Conservation (phyloP, 1,139 yeast genomes). For the Pichia inconspicua region DNA sequence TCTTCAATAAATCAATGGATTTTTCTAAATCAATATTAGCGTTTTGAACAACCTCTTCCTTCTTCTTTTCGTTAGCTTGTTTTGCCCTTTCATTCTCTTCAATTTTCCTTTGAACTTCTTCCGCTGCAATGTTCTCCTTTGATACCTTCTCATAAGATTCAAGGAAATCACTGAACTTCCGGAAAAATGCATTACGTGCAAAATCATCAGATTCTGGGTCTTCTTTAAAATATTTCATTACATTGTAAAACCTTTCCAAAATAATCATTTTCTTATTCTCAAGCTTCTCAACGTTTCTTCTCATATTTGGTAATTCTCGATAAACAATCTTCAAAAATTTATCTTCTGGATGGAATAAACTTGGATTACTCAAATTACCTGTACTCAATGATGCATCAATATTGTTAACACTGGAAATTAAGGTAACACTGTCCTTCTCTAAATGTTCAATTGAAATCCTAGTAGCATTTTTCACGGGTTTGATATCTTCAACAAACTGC, state of each 20-base stretch:
- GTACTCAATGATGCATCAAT: conserved; percentile 66
- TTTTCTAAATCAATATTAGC: conserved; percentile 61
- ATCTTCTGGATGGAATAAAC: conserved; percentile 70
- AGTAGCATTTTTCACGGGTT: conserved; percentile 50
- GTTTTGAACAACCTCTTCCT: conserved; percentile 24
- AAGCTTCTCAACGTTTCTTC: conserved; percentile 56
- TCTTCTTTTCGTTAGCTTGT: conserved; percentile 36
- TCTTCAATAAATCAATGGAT: conserved; percentile 61
- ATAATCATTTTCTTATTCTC: conserved; percentile 57
- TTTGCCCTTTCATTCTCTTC: conserved; percentile 65
- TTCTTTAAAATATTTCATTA: conserved; percentile 73
- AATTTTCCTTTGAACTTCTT: conserved; percentile 70
- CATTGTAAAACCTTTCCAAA: conserved; percentile 56
- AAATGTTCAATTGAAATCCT: conserved; percentile 65
- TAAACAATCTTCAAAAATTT: conserved; percentile 53
- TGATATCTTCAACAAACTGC: conserved; percentile 51
- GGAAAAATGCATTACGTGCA: conserved; percentile 64
- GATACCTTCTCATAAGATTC: conserved; percentile 71
- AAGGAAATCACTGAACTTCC: conserved; percentile 69
- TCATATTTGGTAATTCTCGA: conserved; percentile 61
- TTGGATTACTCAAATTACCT: conserved; percentile 69
- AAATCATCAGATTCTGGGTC: conserved; percentile 58
- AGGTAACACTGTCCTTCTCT: conserved; percentile 53
- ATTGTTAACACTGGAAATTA: conserved; percentile 49
- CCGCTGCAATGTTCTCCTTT: conserved; percentile 66